Evolutionary conservation across 83 land plant species (phyloP).

Genomic region (Thuja plicata): DNA sequence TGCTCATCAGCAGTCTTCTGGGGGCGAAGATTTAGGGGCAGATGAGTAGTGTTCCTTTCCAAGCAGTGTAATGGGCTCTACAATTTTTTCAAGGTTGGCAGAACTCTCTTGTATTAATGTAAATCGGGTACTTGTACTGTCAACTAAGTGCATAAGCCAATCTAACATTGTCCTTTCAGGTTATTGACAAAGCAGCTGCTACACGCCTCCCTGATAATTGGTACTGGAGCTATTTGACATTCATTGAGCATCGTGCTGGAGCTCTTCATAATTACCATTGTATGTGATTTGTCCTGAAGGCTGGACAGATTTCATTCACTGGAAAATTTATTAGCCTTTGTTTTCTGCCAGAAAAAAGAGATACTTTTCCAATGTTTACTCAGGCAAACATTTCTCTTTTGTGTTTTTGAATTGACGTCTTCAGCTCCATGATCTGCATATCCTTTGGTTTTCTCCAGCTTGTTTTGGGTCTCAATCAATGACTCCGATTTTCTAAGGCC

Average conservation of each 20-base stretch:
- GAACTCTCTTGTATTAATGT: neutral
- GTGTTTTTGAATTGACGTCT: neutral
- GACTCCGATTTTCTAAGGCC: neutral
- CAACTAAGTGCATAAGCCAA: constrained; percentile 15
- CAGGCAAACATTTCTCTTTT: neutral
- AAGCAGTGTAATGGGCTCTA: constrained; percentile 16
- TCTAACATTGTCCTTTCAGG: constrained; percentile 16
- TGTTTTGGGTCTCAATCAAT: neutral
- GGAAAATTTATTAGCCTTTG: neutral
- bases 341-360: neutral
- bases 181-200: neutral
- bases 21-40: constrained; percentile 37
- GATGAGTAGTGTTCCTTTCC: constrained; percentile 29
- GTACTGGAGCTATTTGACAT: constrained; percentile 7
- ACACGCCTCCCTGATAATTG: constrained; percentile 3
- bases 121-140: constrained; percentile 8
- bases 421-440: neutral
- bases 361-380: neutral
- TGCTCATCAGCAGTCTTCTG: constrained; percentile 43
- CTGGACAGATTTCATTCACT: constrained; percentile 3
- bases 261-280: neutral
- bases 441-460: neutral
- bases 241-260: neutral
- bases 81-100: constrained; percentile 14
- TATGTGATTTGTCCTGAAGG: constrained; percentile 3